Evolutionary conservation across 176 grass and related monocot genomes (phyloP), one percentile per base, ranked within the genome.

Genomic region (Zoysia japonica): DNA sequence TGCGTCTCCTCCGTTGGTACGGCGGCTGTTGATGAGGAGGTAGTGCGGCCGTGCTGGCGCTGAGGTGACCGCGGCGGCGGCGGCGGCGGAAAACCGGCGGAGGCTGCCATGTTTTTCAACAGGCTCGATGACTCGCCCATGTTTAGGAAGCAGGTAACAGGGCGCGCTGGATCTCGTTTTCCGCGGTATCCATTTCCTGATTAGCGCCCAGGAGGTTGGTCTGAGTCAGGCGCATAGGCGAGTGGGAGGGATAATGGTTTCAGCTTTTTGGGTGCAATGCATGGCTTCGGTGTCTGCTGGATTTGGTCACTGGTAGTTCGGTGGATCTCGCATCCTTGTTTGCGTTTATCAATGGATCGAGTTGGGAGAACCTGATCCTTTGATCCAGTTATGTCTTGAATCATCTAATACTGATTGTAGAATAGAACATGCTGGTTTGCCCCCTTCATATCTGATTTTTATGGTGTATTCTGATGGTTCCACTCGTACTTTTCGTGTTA

Each of bases 41-140:
- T 59, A 61, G 82, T 67, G 51, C 49, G 63, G 63, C 67, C 7
- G 85, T 48, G 76, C 59, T 42, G 78, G 53, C 74, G 79, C 79
- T 57, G 35, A 69, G 67, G 82, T 60, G 64, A 78, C 71, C 12
- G 66, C 82, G 70, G 74, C 78, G 68, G 74, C 68, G 68, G 74
- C 68, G 67, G 85, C 36, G 38, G 67, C 62, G 57, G 51, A 28
- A 28, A 28, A 40, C 50, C 71, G 65, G 75, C 19, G 67, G 60
- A 9, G 62, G 89, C 88, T 77, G 78, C 56, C 70, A 99, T 99
- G 96, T 88, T 79, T 77, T 99, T 99, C 88, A 67, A 88, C 67
- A 88, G 93, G 84, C 96, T 99, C 76, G 96, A 99, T 74, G 96
- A 99, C 84, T 99, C 96, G 60, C 96, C 96, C 20, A 99, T 99